Evolutionary conservation across 208 protist genomes (phyloP), one percentile per base, ranked within the genome.

Genomic region (Zelonia costaricensis): DNA sequence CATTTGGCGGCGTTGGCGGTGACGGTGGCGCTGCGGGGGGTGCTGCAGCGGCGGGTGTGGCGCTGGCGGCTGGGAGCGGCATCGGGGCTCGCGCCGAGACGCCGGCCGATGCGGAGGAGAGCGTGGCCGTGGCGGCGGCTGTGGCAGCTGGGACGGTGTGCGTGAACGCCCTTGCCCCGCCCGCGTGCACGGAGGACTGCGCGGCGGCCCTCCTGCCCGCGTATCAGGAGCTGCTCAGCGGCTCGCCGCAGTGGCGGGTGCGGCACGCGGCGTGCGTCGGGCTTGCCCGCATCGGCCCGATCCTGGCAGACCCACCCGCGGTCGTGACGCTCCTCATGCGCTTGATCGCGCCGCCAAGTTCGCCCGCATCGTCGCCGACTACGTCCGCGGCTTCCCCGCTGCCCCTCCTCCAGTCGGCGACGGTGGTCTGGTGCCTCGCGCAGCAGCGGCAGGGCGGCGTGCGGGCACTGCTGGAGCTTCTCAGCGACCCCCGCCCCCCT

Each of bases 211-310:
- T 62, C 5, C 35, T 57, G 6, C 38, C 58, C 23, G 49, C 69
- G 3, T 42, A 76, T 28, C 28, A 39, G 57, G 61, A 76, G 56
- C 59, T 80, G 44, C 55, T 82, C 5, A n/a, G n/a, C n/a, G 13
- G 60, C 28, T 60, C 84, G 35, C 58, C 74, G 5, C 63, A 54
- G 23, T 76, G 69, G 72, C 59, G 70, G 3, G 60, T 91, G 63
- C 80, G 85, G 38, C 76, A 84, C 55, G 78, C 64, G 7, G 82
- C 81, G 16, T 86, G 80, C 52, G 62, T 86, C 40, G 81, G 76
- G 13, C 74, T 92, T 1, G 82, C 82, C 12, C 64, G 72, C 33
- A 27, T 88, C 4, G 82, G 74, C 0, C 44, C 61, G 1, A 20
- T 63, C 48, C 57, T 56, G 13, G 23, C 56, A 15, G 55, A 71